Base-by-base conservation (phyloP, 2,329 filamentous ascomycete genomes). In the Paecilomyces sp. region DNA sequence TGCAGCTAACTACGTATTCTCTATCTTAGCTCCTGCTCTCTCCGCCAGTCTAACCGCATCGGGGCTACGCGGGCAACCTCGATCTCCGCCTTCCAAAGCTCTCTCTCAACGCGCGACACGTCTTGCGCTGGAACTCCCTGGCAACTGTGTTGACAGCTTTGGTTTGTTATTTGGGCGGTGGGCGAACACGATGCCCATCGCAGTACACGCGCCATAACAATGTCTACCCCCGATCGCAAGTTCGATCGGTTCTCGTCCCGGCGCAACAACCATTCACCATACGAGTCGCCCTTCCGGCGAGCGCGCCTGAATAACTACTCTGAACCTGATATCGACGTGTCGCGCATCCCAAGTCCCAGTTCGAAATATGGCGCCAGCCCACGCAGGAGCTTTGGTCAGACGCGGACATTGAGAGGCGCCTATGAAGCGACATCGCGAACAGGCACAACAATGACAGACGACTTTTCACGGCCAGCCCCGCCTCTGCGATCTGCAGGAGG, bases 391-490 rank as follows among this genome's bases (percentile, higher is more conserved):
- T 71, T 75, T 59, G 71, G 70, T 52, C 63, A 71, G 51, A 74
- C 75, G 13, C 71, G 70, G 31, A 76, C 74, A 8, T 62, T 78
- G 57, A 72, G 72, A 56, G 72, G 72, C 57, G 74, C 76, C 18
- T 78, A 75, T 63, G 70, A 74, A 58, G 69, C 69, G 28, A 67
- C 71, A 54, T 73, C 70, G 57, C 69, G 67, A 41, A 56, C 64
- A 47, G 57, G 64, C 47, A 65, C 65, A 57, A 65, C 65, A 58
- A 73, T 70, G 65, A 63, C 66, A 47, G 68, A 70, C 28, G 64
- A 62, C 30, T 64, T 56, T 52, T 65, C 58, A 56, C 56, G 64
- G 25, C 54, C 47, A 8, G 41, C 61, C 11, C 41, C 58, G 25
- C 57, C 54, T 11, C 12, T 62, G 6, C 47, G 62, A 11, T 55